Percentiles rank a stretch among this genome's conserved stretches.
These are phyloP conservation scores for Flaveria linearis DNA, from an alignment of 129 eudicot species.

Conservation along the genomic window DNA sequence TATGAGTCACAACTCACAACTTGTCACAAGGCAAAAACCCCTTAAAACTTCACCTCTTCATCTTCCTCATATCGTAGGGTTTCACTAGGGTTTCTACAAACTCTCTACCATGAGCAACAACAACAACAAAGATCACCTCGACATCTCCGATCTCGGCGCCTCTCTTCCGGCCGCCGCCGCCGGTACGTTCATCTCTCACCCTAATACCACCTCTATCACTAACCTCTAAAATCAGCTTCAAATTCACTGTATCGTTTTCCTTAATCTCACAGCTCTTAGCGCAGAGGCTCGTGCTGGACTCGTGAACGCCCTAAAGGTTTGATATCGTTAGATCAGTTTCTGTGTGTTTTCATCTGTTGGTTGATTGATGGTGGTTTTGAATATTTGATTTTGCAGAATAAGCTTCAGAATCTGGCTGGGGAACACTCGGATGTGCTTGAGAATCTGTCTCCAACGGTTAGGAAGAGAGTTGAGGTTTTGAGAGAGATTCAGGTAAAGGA, in stretches of 20 bases:
- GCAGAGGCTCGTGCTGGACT: slow-evolving; percentile 86
- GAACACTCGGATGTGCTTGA: slow-evolving; percentile 63
- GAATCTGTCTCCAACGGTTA: slow-evolving; percentile 56
- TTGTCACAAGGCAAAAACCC: neutral
- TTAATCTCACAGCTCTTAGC: slow-evolving; percentile 54
- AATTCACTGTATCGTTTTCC: neutral
- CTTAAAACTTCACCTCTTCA: slow-evolving; percentile 6
- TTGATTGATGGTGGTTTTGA: neutral
- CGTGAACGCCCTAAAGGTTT: slow-evolving; percentile 82
- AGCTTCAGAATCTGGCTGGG: slow-evolving; percentile 76
- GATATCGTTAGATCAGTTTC: neutral
- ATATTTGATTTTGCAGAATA: slow-evolving; percentile 43
- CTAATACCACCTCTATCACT: slow-evolving; percentile 1
- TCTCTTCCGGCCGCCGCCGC: slow-evolving; percentile 84
- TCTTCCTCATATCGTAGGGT: slow-evolving; percentile 4
- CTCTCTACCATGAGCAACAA: slow-evolving; percentile 46
- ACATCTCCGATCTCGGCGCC: slow-evolving; percentile 66
- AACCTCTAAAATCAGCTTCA: neutral
- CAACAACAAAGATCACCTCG: slow-evolving; percentile 49
- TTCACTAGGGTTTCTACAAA: slow-evolving; percentile 32
- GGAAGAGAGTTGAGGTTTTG: slow-evolving; percentile 75
- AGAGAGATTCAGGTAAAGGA: slow-evolving; percentile 61
- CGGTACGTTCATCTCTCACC: slow-evolving; percentile 36
- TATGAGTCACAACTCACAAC: neutral
- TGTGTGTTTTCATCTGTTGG: neutral